Base-by-base conservation (phyloP, 176 grass and related monocot species). In the Microstegium vimineum region DNA sequence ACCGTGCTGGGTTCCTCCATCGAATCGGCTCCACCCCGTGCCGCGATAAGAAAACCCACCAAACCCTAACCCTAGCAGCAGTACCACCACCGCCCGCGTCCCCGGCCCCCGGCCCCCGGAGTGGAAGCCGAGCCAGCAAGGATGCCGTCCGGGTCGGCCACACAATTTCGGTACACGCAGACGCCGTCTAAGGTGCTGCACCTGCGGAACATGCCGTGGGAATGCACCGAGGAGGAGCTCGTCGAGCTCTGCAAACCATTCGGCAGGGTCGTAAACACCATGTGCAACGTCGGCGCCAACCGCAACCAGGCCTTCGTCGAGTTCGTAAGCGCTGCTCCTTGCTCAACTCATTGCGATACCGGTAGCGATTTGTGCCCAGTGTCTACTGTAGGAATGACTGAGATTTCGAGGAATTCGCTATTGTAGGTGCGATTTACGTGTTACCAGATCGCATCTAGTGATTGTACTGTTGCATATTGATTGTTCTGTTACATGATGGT, bases 131-230 rank as follows among this genome's bases (percentile, higher is more conserved):
- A 78, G 49, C 71, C 56, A 56, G 71, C 62, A 59, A 79, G 56
- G 82, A 98, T 98, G 95, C 90, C 95, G 72, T 87, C 94, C 74
- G 78, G 89, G 20, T 87, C 90, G 61, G 85, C 84, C 38, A 89
- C 86, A 56, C 94, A 94, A 83, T 97, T 94, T 31, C 85, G 94
- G 85, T 93, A 90, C 87, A 98, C 92, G 66, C 95, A 98, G 79
- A 93, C 95, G 78, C 95, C 95, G 20, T 98, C 95, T 54, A 98
- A 98, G 93, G 95, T 98, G 74, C 89, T 98, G 57, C 95, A 98
- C 86, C 89, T 98, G 62, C 92, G 95, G 70, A 98, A 98, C 76
- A 90, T 98, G 89, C 95, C 95, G 33, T 98, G 93, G 93, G 95
- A 98, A 57, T 91, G 95, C 89, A 86, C 90, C 17, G 95, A 95